These are phyloP conservation scores for Melastoma malabathricum DNA, from an alignment of 345 rosid species.

Conservation along the genomic window DNA sequence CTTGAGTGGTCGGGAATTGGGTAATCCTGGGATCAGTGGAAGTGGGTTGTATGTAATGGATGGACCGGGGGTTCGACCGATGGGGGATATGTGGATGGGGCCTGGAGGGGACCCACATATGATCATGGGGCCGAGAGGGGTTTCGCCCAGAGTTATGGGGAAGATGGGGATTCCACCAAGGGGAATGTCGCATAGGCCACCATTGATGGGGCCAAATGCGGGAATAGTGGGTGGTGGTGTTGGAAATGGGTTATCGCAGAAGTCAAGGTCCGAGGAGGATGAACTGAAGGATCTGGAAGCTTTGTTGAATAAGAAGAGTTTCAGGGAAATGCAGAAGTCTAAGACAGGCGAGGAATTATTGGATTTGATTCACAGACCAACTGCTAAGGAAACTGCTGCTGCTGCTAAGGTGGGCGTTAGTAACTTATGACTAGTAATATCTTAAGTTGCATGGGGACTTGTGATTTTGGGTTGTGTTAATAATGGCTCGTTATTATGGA, in stretches of 20 bases:
- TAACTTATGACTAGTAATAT: no score
- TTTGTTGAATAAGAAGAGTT: slow-evolving; percentile 75
- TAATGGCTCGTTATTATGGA: background rate
- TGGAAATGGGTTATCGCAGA: slow-evolving; percentile 8
- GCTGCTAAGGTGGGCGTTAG: slow-evolving; percentile 60
- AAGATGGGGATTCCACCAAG: slow-evolving; percentile 18
- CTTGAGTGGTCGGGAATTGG: slow-evolving; percentile 4
- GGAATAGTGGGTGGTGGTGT: slow-evolving; percentile 4
- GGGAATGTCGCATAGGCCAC: slow-evolving; percentile 33
- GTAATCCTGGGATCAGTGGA: slow-evolving; percentile 14
- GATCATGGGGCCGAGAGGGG: slow-evolving; percentile 31
- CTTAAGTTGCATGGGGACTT: no score
- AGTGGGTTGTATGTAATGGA: slow-evolving; percentile 21
- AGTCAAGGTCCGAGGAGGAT: slow-evolving; percentile 65
- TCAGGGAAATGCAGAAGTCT: slow-evolving; percentile 75
- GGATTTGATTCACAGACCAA: slow-evolving; percentile 83
- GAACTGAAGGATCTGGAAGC: slow-evolving; percentile 83
- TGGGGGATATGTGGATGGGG: slow-evolving; percentile 58
- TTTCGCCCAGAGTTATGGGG: slow-evolving; percentile 29
- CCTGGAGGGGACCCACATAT: slow-evolving; percentile 26
- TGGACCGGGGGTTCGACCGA: slow-evolving; percentile 23
- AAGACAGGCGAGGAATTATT: slow-evolving; percentile 88
- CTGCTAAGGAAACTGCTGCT: slow-evolving; percentile 87
- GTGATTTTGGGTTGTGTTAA: background rate
- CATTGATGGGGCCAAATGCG: slow-evolving; percentile 22